Evolutionary conservation across 306 rosid genomes (phyloP), one percentile per base, ranked within the genome.

Genomic region (Prunus mira): DNA sequence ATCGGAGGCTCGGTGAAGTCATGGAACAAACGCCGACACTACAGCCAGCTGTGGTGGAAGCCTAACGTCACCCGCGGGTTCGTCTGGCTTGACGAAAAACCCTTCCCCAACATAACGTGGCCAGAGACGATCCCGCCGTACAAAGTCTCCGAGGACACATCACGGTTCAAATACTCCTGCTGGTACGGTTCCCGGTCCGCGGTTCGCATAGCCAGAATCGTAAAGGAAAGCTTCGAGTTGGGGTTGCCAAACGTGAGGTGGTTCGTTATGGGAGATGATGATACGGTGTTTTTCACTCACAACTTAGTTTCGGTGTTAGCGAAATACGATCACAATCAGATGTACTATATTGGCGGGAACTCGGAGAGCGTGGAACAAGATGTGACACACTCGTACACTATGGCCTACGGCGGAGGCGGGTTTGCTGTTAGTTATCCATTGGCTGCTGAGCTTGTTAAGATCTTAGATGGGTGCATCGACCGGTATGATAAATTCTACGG

Each of bases 251-350:
- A 85, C 13, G 87, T 91, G 54, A 83, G 97, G 72, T 91, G 98
- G 98, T 91, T 93, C 12, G 97, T 93, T 3, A 82, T 93, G 98
- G 95, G 95, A 2, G 98, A 93, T 1, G 98, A 93, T 1, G 98
- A 93, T n/a, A 93, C 98, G 0, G 87, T 91, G 1, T 91, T 91
- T 70, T 93, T 93, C 56, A 47, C 85, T 2, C 87, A 88, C 22
- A 93, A 93, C 56, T 80, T 88, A 3, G 82, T 89, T 0, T 80
- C 75, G 5, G 96, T 93, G 47, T 72, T 93, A 19, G 81, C 74
- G 2, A 93, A 89, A 73, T 91, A 93, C 24, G 96, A 93, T 71
- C 96, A 93, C 14, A 85, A 82, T 72, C 86, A 91, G 74, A 89
- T 93, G 98, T 93, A 93, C 43, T 93, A 91, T 20, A 76, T 91